Conservation (phyloP, 352 stramenopile genomes). For the Paralagenidium karlingii region DNA sequence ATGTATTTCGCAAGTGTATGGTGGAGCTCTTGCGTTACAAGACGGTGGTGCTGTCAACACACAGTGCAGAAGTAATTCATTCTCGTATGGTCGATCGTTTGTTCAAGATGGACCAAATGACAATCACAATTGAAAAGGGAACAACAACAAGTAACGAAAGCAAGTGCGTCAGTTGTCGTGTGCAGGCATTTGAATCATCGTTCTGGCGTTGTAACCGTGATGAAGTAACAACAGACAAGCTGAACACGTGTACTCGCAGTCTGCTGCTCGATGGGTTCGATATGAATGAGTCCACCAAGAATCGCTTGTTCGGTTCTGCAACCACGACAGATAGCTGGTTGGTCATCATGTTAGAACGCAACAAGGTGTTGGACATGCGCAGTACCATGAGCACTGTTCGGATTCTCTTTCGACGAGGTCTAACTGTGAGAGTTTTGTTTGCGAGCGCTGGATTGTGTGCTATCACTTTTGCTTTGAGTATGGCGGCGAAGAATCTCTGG, state of each 20-base stretch:
- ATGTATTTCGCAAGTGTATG: slow-evolving; percentile 46
- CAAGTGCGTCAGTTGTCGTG: no score
- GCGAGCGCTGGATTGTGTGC: slow-evolving; percentile 4
- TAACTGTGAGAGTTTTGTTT: slow-evolving; percentile 8
- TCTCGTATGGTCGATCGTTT: slow-evolving; percentile 25
- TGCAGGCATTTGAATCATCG: slow-evolving; percentile 1
- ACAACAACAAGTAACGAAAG: no score
- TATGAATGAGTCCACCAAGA: no score
- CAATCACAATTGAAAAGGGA: slow-evolving; percentile 10
- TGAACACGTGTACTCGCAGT: no score
- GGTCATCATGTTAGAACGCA: neutral
- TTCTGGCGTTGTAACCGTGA: neutral
- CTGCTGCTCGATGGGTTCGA: no score
- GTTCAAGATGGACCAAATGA: slow-evolving; percentile 13
- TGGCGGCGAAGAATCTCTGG: slow-evolving; percentile 20
- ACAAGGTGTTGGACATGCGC: no score
- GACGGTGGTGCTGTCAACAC: slow-evolving; percentile 33
- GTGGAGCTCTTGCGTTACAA: slow-evolving; percentile 31
- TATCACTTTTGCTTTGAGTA: slow-evolving; percentile 11
- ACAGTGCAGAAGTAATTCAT: slow-evolving; percentile 34
- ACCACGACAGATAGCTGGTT: neutral
- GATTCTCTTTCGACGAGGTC: slow-evolving; percentile 1
- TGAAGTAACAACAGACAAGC: no score
- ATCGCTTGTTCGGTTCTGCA: slow-evolving; percentile 10
- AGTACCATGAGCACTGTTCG: slow-evolving; percentile 3